phyloP scores from a whole-genome alignment of 140 eudicot species.

The Oenanthe javanica region DNA sequence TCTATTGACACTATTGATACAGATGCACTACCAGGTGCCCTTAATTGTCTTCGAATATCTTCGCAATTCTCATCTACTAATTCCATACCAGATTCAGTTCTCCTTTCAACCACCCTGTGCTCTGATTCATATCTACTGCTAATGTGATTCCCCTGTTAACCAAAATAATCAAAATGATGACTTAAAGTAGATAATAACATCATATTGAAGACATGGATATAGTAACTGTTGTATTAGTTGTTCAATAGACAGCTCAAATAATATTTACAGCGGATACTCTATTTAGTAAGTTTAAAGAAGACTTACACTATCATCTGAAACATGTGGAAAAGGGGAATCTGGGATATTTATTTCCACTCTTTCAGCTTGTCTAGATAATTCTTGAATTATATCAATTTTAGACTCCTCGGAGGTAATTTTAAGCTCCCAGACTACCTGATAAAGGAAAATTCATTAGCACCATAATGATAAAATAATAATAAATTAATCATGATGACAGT shows the following conservation, averaged over 20 bases:
- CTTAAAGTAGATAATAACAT: not conserved
- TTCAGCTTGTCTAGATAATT: slow-evolving; percentile 16
- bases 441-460: not conserved
- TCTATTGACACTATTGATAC: not conserved
- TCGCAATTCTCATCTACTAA: not conserved
- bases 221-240: slow-evolving; percentile 8
- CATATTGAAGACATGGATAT: not conserved
- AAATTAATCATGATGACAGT: not conserved
- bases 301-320: not conserved
- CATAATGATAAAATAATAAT: not conserved
- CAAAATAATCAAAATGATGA: not conserved
- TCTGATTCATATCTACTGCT: slow-evolving; percentile 14
- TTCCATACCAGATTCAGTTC: slow-evolving; percentile 6
- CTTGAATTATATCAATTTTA: slow-evolving; percentile 34
- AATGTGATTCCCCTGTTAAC: slow-evolving; percentile 9
- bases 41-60: slow-evolving; percentile 1
- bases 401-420: slow-evolving; percentile 41
- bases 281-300: not conserved
- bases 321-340: slow-evolving; percentile 2
- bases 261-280: not conserved
- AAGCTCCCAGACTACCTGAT: slow-evolving; percentile 49
- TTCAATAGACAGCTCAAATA: not conserved
- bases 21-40: not conserved
- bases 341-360: not conserved
- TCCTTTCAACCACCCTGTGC: slow-evolving; percentile 13